Base-by-base conservation (phyloP, 2,329 filamentous ascomycete genomes). In the Colletotrichum somersetense region DNA sequence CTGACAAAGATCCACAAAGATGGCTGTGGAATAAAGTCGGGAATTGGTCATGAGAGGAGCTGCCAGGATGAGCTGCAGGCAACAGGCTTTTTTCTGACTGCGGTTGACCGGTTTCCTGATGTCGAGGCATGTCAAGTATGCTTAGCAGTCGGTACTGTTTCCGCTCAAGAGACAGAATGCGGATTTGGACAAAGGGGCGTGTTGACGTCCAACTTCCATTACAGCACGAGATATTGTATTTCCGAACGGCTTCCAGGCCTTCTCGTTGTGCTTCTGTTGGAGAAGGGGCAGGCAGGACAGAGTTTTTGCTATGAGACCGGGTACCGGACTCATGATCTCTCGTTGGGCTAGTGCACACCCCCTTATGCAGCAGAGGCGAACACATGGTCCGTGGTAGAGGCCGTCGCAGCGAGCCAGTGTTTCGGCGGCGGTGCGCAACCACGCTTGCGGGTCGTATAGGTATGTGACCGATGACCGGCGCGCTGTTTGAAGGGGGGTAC, bases 241-340 rank as follows among this genome's bases (percentile, higher is more conserved):
- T 33, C 33, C 53, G 55, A 23, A 35, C 18, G 33, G 35, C 38
- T 63, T 14, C 23, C 23, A 42, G n/a, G 38, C 48, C 58, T 63
- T 44, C 42, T 7, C 57, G 53, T 1, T 20, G 42, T 40, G 55
- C 55, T 65, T 62, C 48, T 46, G 18, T 10, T 65, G 30, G 48
- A 65, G 38, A 40, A 8, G 46, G 48, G 33, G 50, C 46, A 35
- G 40, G 48, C 44, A 35, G 38, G 58, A 35, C 55, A 70, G 48
- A 70, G 66, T 72, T 30, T 3, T 61, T 62, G 55, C 61, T 61
- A 11, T 70, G 61, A 72, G 66, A 72, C 70, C 66, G 70, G 70
- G 59, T 65, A 55, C 55, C 70, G 70, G 70, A 65, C 46, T 62
- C 14, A 18, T 38, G 33, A 42, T 53, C 58, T 53, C 58, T 46